Conservation (phyloP, 768 basidiomycete species). For the Neoboletus subvelutipes region DNA sequence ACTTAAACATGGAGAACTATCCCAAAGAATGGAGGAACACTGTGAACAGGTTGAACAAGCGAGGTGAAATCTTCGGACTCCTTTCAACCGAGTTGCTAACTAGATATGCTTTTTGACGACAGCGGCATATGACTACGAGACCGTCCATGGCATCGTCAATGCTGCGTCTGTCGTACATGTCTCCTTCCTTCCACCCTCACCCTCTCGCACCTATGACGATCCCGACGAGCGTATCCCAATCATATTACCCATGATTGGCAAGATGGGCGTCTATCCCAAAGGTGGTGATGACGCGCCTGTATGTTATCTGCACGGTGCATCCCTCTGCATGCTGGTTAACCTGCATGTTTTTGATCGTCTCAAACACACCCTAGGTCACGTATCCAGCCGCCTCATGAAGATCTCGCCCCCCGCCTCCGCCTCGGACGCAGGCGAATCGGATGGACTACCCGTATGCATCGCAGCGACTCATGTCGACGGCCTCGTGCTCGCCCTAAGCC, state of each 20-base stretch:
- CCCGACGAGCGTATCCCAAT: slow-evolving; percentile 13
- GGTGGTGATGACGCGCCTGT: slow-evolving; percentile 3
- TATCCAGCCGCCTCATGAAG: slow-evolving; percentile 30
- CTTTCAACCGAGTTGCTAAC: background rate
- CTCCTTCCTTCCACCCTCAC: slow-evolving; percentile 24
- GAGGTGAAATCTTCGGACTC: slow-evolving; percentile 11
- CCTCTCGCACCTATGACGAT: slow-evolving; percentile 11
- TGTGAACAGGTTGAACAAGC: slow-evolving; percentile 26
- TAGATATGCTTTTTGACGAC: background rate
- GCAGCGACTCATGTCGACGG: slow-evolving; percentile 28
- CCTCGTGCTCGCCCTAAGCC: slow-evolving; percentile 22
- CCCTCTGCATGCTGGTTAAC: too few species aligned
- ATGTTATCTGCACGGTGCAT: slow-evolving; percentile 27
- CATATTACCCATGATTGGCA: slow-evolving; percentile 29
- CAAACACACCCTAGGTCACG: slow-evolving; percentile 10
- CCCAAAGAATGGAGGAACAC: slow-evolving; percentile 32
- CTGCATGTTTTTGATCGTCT: background rate
- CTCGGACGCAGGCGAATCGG: background rate
- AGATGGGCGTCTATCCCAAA: slow-evolving; percentile 20
- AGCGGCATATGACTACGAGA: slow-evolving; percentile 25
- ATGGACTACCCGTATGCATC: slow-evolving; percentile 20
- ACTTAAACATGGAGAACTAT: slow-evolving; percentile 48
- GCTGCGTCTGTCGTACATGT: slow-evolving; percentile 24
- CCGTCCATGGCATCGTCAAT: slow-evolving; percentile 24
- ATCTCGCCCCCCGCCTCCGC: slow-evolving; percentile 4